A percentile compares a stretch with the other conserved stretches of the same genome.
phyloP scores from a whole-genome alignment of 768 basidiomycete genomes.

The Leccinellum albellum region DNA sequence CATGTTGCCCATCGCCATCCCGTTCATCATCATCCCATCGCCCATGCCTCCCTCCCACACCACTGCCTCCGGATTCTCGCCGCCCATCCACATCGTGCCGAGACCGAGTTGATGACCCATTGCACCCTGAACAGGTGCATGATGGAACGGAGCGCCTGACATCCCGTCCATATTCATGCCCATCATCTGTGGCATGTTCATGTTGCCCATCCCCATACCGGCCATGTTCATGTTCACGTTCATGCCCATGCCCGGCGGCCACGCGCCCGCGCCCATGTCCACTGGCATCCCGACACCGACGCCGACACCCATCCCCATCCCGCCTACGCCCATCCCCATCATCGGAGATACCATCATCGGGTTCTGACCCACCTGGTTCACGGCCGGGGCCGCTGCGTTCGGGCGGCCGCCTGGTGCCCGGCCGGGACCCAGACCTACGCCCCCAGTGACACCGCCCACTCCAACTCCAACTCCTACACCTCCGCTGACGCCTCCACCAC shows the following conservation, averaged over 20 bases:
- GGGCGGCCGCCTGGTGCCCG: not conserved
- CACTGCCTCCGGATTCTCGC: slow-evolving; percentile 28
- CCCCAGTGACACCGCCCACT: slow-evolving; percentile 20
- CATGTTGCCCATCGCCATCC: slow-evolving; percentile 34
- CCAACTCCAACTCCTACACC: slow-evolving; percentile 18
- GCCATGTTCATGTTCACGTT: slow-evolving; percentile 37
- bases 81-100: slow-evolving; percentile 35
- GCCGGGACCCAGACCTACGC: slow-evolving; percentile 7
- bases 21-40: slow-evolving; percentile 43
- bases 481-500: slow-evolving; percentile 27
- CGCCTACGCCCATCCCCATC: slow-evolving; percentile 44
- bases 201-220: slow-evolving; percentile 38
- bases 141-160: slow-evolving; percentile 23
- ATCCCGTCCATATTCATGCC: slow-evolving; percentile 39
- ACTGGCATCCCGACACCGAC: slow-evolving; percentile 31
- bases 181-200: slow-evolving; percentile 37
- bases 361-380: slow-evolving; percentile 20
- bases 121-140: slow-evolving; percentile 8
- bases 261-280: slow-evolving; percentile 31
- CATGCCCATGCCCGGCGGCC: slow-evolving; percentile 24
- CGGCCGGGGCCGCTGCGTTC: not conserved
- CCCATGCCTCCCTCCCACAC: slow-evolving; percentile 39
- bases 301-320: slow-evolving; percentile 33
- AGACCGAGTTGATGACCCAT: slow-evolving; percentile 26
- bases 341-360: slow-evolving; percentile 36